Evolutionary conservation across 106 monocot species (phyloP), one percentile per base, ranked within the genome.

Genomic region (Allium sativum): DNA sequence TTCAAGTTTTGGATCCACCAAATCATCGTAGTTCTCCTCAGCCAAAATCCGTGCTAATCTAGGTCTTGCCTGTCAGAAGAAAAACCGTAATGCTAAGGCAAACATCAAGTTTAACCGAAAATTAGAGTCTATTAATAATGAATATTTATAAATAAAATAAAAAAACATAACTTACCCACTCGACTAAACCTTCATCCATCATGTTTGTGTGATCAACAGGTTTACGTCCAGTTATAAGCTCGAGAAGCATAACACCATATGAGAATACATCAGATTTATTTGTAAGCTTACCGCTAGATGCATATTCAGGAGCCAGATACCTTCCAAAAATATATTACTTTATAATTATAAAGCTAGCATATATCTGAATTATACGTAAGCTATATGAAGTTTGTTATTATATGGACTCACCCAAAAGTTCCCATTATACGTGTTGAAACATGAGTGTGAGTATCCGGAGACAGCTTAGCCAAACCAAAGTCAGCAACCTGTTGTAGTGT

Each of bases 351-450:
- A 42, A 2, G 43, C 45, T 21, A 61, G 8, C 40, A 59, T 6
- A 59, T 8, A 6, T 61, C 5, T 16, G 8, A 21, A 7, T 44
- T 40, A n/a, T 22, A 15, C 2, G 3, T 61, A 18, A 3, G 1
- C 7, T 3, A 10, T 47, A 46, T 46, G 62, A 18, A 47, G 9
- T 46, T 47, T 72, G 10, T 53, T 40, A 21, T 5, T 42, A 15
- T 16, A 56, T 14, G 12, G 10, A 18, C 74, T 71, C 45, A 82
- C 82, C 82, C 84, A 40, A 84, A 84, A 44, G 84, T 85, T 44
- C 84, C 84, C 84, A 85, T 85, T 5, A 85, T 70, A 3, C 84
- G 84, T 5, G 84, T 85, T 1, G 84, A 85, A 17, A 85, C 77
- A 59, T 85, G 84, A 0, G 84, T 85, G 71, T 73, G 51, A 12